A percentile compares a stretch with the other conserved stretches of the same genome.
Evolutionary conservation across 2,329 filamentous ascomycete species (phyloP).

Genomic region (Pseudophaeomoniella oleicola): DNA sequence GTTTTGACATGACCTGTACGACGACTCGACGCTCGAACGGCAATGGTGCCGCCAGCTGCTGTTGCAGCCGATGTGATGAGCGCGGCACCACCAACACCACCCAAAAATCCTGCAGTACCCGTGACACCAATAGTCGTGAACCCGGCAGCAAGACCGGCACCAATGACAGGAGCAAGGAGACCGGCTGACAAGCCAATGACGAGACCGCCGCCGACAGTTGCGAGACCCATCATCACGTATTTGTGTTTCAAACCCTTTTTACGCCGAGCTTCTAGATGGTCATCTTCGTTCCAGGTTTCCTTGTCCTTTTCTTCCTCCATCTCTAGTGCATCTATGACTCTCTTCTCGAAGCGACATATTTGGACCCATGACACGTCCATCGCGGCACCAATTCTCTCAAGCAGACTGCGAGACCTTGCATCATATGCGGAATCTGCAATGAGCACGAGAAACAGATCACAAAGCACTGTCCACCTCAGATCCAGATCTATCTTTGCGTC

Average conservation of each 20-base stretch:
- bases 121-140: conserved; percentile 90
- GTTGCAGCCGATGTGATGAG: conserved; percentile 85
- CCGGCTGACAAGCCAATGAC: conserved; percentile 93
- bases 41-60: conserved; percentile 74
- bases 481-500: conserved; percentile 87
- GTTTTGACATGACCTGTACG: conserved; percentile 86
- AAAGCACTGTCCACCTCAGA: conserved; percentile 89
- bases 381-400: conserved; percentile 69
- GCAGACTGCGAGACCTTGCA: conserved; percentile 64
- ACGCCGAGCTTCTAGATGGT: conserved; percentile 74
- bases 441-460: conserved; percentile 87
- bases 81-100: conserved; percentile 81
- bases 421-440: conserved; percentile 95
- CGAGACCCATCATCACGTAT: conserved; percentile 90
- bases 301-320: conserved; percentile 93
- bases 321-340: conserved; percentile 88
- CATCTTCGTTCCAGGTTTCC: conserved; percentile 95
- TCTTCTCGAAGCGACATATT: conserved; percentile 92
- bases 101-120: conserved; percentile 77
- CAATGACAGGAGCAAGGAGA: conserved; percentile 81
- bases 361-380: conserved; percentile 80
- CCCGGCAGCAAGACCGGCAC: conserved; percentile 80
- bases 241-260: conserved; percentile 70
- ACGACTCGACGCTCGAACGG: conserved; percentile 68
- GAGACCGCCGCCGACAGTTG: conserved; percentile 84